Percentiles rank a stretch among this genome's conserved stretches.
These are phyloP conservation scores for Arthrobotrys musiformis DNA, from an alignment of 2,329 filamentous ascomycete genomes.

Conservation along the genomic window DNA sequence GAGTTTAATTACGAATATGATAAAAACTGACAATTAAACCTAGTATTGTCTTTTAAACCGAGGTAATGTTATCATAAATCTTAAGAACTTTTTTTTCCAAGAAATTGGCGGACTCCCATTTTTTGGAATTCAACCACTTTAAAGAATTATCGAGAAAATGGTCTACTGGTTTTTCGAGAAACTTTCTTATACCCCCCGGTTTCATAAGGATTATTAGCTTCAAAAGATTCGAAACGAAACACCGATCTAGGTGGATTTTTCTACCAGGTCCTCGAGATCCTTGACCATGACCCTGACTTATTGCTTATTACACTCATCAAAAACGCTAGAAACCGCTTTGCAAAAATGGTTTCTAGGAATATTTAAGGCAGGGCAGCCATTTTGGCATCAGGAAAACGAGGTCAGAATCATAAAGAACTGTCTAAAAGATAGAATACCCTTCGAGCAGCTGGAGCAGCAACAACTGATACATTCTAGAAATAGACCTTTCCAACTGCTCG, in stretches of 20 bases:
- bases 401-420: constrained; percentile 27
- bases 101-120: no score
- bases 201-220: no score
- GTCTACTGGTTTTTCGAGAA: no score
- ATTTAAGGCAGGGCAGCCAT: constrained; percentile 46
- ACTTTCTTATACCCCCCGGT: no score
- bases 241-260: constrained; percentile 55
- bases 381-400: constrained; percentile 27
- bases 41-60: no score
- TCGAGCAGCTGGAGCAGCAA: constrained; percentile 40
- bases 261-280: constrained; percentile 64
- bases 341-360: constrained; percentile 58
- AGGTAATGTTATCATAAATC: no score
- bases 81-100: no score
- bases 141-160: no score
- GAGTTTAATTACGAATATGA: no score
- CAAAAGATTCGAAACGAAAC: constrained; percentile 33
- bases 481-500: constrained; percentile 55
- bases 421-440: constrained; percentile 27
- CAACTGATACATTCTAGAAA: constrained; percentile 50
- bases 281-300: constrained; percentile 64
- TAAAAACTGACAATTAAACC: no score
- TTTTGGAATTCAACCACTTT: no score
- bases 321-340: constrained; percentile 56
- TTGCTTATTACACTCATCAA: constrained; percentile 63